phyloP scores from a whole-genome alignment of 31 red algal genomes.

The Odonthalia washingtoniensis region DNA sequence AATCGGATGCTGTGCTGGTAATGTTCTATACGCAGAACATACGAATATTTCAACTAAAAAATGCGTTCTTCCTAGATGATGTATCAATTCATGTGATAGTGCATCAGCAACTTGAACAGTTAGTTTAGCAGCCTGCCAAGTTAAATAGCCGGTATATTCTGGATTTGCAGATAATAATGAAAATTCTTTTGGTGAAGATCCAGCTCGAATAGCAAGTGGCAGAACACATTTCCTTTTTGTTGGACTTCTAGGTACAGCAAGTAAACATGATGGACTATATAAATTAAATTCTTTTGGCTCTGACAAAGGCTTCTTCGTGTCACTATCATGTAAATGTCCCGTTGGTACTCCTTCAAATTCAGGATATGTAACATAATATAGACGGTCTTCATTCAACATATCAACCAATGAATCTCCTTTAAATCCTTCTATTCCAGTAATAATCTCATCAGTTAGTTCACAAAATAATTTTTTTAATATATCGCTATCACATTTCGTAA shows the following conservation, averaged over 20 bases:
- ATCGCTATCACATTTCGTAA: slow-evolving; percentile 19
- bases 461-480: slow-evolving; percentile 32
- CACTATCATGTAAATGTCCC: slow-evolving; percentile 19
- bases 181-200: background rate
- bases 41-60: slow-evolving; percentile 46
- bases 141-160: slow-evolving; percentile 32
- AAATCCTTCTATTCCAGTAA: slow-evolving; percentile 39
- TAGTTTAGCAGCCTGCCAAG: slow-evolving; percentile 44
- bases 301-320: slow-evolving; percentile 24
- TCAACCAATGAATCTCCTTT: slow-evolving; percentile 17
- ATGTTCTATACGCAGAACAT: slow-evolving; percentile 17
- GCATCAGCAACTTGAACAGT: slow-evolving; percentile 62
- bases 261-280: slow-evolving; percentile 29
- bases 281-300: background rate
- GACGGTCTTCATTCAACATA: slow-evolving; percentile 15
- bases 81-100: slow-evolving; percentile 34
- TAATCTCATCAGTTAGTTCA: slow-evolving; percentile 54
- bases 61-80: slow-evolving; percentile 55
- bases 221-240: slow-evolving; percentile 24
- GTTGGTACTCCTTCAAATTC: slow-evolving; percentile 44
- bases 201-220: slow-evolving; percentile 61
- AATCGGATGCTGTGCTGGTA: slow-evolving; percentile 44
- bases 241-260: slow-evolving; percentile 42
- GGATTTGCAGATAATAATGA: slow-evolving; percentile 53
- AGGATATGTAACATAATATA: slow-evolving; percentile 45